Evolutionary conservation across 2,329 filamentous ascomycete genomes (phyloP).

Genomic region (Cadophora gregata): DNA sequence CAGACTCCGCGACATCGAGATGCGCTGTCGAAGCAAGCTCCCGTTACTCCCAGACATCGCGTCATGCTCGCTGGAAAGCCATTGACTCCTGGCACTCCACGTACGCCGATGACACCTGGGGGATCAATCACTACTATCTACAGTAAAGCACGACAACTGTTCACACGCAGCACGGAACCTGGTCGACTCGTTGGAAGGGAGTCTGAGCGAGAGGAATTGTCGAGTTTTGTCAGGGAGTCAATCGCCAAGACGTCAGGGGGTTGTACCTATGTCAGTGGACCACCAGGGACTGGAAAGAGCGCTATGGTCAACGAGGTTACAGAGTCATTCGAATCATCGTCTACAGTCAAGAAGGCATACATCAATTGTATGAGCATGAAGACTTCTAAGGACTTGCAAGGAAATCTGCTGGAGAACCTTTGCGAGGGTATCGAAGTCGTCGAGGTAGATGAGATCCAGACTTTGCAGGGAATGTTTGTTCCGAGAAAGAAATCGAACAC

Average conservation of each 20-base stretch:
- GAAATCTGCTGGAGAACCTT: constrained; percentile 75
- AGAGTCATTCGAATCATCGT: constrained; percentile 57
- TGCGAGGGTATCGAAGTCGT: constrained; percentile 62
- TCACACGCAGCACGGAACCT: constrained; percentile 63
- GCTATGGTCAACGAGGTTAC: constrained; percentile 87
- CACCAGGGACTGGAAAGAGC: constrained; percentile 95
- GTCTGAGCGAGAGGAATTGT: constrained; percentile 66
- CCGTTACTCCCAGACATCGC: constrained; percentile 82
- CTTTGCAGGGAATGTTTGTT: constrained; percentile 74
- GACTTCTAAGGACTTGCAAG: constrained; percentile 83
- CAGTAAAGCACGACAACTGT: constrained; percentile 84
- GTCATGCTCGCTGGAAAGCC: constrained; percentile 78
- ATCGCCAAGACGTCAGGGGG: constrained; percentile 68
- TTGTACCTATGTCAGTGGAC: constrained; percentile 93
- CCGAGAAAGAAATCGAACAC: constrained; percentile 60
- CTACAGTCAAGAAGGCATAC: constrained; percentile 70
- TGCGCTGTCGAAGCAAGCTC: constrained; percentile 71
- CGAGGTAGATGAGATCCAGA: constrained; percentile 70
- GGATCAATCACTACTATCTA: constrained; percentile 76
- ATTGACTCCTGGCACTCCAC: constrained; percentile 78
- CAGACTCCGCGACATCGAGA: constrained; percentile 81
- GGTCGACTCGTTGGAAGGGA: constrained; percentile 45
- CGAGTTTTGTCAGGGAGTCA: constrained; percentile 70
- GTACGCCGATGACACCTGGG: constrained; percentile 74
- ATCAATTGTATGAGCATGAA: constrained; percentile 99